Evolutionary conservation across 345 rosid species (phyloP), one percentile per base, ranked within the genome.

Genomic region (Eucalyptus cloeziana): DNA sequence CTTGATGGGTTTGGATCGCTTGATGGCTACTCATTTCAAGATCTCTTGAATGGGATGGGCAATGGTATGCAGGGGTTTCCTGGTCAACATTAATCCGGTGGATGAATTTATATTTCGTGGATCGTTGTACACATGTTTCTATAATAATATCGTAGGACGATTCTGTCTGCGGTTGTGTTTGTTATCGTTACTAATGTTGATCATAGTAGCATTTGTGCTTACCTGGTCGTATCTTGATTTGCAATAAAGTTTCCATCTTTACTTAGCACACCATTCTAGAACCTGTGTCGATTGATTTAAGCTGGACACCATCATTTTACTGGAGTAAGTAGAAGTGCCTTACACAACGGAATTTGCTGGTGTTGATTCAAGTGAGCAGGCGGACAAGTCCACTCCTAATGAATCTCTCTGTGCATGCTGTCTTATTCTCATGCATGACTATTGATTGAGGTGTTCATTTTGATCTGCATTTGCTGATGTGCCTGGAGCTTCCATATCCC

Each of bases 1-100:
- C 93, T 94, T 33, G 92, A 93, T 88, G 96, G 90, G 56, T 93
- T 94, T 47, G 93, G 92, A 27, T 87, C 95, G 6, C 88, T 93
- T 60, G 94, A 93, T 5, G 88, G 88, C 64, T 92, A 90, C 79
- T 67, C 89, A 87, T 90, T 93, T 83, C 92, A 91, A 81, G 96
- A 92, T 86, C 62, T 94, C 76, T 86, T 93, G 89, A 71, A 50
- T 54, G 88, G 89, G 25, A 89, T 91, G 88, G 86, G 52, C 31
- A 37, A 58, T 56, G 88, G 89, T 76, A 87, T 89, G 76, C 81
- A 88, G 58, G 87, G 56, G 13, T 88, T 76, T 22, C 49, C 79
- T 24, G 49, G 31, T 37, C 47, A 54, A 50, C 43, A 12, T 19
- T 30, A 49, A n/a, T 49, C 51, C 7, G 54, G 88, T 87, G 52